Base-by-base conservation (phyloP, 2,329 filamentous ascomycete genomes). In the Alternaria atra region DNA sequence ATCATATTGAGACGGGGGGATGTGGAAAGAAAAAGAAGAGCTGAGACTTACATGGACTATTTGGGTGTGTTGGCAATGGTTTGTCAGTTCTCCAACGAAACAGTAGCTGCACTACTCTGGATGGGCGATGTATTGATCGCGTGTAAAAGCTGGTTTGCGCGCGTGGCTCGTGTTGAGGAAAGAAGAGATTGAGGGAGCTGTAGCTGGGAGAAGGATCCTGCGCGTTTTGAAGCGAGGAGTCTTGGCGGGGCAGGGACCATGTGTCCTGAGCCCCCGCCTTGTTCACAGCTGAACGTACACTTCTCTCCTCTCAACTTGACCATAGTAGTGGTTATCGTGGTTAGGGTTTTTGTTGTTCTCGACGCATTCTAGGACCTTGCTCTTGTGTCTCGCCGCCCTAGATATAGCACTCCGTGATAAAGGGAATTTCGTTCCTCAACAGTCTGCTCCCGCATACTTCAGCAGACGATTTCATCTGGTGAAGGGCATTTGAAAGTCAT, bases 1-100 rank as follows among this genome's bases (percentile, higher is more conserved):
- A 77, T 75, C 73, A 73, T 72, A 15, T 47, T n/a, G 60, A 42
- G 51, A 10, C 25, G 42, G 5, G 39, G 23, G 35, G 8, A 15
- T 8, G 25, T 5, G n/a, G 32, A 35, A 5, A 40, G 7, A 13
- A 23, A 27, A 23, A 32, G 3, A 39, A 50, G 13, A 20, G 6
- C n/a, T 44, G 13, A 20, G 15, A 20, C 48, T 29, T 29, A 37
- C 40, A 1, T 44, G 17, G 6, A 20, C 5, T 13, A 10, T 4
- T 50, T 17, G 15, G 13, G 30, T 10, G 47, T 20, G 17, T 8
- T n/a, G 15, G 20, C 20, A 20, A 20, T 20, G 20, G 20, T 20
- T 20, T 1, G 20, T 50, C 27, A 50, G 32, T 50, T 10, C 0
- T 35, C 20, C 20, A 20, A 20, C 27, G 20, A 5, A 8, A 39